These are phyloP conservation scores for Trichocladium antarcticum DNA, from an alignment of 495 filamentous ascomycete species.

Conservation along the genomic window DNA sequence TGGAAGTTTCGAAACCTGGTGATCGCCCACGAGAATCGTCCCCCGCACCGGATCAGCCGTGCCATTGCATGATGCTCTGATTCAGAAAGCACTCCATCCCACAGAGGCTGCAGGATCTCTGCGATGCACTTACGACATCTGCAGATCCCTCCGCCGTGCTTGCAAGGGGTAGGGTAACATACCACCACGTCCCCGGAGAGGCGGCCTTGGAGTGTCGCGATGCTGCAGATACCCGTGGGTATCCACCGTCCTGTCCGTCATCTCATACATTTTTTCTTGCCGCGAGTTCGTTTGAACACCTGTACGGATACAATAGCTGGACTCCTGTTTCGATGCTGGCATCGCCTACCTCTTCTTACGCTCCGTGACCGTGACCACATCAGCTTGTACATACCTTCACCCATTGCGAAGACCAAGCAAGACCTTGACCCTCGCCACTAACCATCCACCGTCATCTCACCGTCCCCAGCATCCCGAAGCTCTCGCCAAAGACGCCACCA, in stretches of 20 bases:
- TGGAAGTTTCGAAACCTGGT: slow-evolving; percentile 1
- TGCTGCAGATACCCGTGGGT: neutral
- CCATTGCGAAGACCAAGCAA: neutral
- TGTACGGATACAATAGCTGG: too few relatives aligned
- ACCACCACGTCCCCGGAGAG: neutral
- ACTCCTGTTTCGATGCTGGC: too few relatives aligned
- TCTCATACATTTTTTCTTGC: neutral
- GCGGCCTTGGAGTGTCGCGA: too few relatives aligned
- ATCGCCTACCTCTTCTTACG: slow-evolving; percentile 4
- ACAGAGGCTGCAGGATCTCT: neutral
- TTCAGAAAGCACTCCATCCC: too few relatives aligned
- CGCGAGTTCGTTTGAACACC: neutral
- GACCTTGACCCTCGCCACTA: neutral
- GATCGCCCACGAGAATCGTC: too few relatives aligned
- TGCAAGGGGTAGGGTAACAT: slow-evolving; percentile 3
- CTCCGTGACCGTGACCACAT: slow-evolving; percentile 8
- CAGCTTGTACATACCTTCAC: neutral
- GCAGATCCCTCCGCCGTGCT: neutral
- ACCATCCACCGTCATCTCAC: too few relatives aligned
- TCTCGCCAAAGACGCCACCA: neutral
- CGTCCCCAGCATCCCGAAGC: too few relatives aligned
- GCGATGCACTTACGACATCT: neutral
- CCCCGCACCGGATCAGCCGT: too few relatives aligned
- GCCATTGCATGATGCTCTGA: too few relatives aligned
- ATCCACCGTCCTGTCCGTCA: neutral